phyloP scores from a whole-genome alignment of 208 protist species.

The Crithidia thermophila region DNA sequence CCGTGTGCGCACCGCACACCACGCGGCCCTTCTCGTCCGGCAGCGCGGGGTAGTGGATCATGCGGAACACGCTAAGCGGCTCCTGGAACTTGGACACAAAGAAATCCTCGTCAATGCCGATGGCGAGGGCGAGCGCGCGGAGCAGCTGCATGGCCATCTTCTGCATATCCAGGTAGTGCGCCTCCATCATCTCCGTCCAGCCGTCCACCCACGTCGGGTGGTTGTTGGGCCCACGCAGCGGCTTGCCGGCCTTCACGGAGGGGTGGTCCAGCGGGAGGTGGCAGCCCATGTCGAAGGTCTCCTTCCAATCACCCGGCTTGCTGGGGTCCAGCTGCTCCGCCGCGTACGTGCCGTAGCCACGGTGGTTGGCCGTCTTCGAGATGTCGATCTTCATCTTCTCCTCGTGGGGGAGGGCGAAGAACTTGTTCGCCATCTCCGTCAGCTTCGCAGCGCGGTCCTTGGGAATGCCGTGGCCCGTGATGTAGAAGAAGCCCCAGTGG shows the following conservation, averaged over 20 bases:
- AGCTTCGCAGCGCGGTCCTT: conserved; percentile 43
- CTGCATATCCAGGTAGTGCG: conserved; percentile 69
- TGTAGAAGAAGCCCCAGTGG: conserved; percentile 87
- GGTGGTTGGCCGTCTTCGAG: conserved; percentile 49
- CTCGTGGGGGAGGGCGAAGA: conserved; percentile 66
- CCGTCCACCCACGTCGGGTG: conserved; percentile 53
- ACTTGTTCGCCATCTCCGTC: conserved; percentile 44
- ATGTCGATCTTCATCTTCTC: conserved; percentile 81
- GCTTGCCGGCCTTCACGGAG: conserved; percentile 53
- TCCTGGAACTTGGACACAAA: conserved; percentile 71
- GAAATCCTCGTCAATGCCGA: conserved; percentile 51
- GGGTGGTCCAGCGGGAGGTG: conserved; percentile 61
- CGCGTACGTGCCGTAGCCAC: conserved; percentile 59
- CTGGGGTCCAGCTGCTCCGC: conserved; percentile 63
- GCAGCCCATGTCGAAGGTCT: conserved; percentile 75
- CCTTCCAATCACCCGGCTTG: conserved; percentile 62
- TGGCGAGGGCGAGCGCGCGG: conserved; percentile 59
- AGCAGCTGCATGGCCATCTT: conserved; percentile 51
- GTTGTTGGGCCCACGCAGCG: conserved; percentile 68
- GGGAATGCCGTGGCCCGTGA: conserved; percentile 67
- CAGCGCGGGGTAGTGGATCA: conserved; percentile 78
- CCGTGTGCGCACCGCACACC: conserved; percentile 72
- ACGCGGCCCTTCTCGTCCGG: conserved; percentile 45
- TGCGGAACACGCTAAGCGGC: conserved; percentile 71
- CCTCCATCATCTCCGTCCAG: conserved; percentile 61